Evolutionary conservation across 2,329 filamentous ascomycete genomes (phyloP).

Genomic region (Exophiala sideris): DNA sequence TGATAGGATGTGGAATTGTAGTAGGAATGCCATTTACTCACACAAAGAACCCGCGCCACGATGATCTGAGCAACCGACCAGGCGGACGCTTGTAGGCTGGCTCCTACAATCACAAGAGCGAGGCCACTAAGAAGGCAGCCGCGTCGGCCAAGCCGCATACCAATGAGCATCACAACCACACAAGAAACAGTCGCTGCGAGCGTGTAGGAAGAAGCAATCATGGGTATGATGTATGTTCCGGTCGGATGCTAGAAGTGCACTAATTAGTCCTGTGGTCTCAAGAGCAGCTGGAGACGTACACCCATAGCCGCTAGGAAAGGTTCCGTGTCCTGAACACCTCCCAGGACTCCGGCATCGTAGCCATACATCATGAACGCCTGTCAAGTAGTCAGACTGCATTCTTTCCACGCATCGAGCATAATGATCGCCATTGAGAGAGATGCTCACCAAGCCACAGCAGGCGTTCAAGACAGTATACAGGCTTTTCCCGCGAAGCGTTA

Average conservation of each 20-base stretch:
- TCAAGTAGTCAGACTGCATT: too few species aligned
- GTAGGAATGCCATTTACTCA: too few species aligned
- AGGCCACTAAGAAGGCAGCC: slow-evolving; percentile 31
- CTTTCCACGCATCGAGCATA: too few species aligned
- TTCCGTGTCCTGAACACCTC: slow-evolving; percentile 32
- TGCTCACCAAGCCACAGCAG: too few species aligned
- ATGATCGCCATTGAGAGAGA: too few species aligned
- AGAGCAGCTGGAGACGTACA: too few species aligned
- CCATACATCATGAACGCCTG: slow-evolving; percentile 35
- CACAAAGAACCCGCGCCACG: too few species aligned
- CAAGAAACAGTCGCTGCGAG: slow-evolving; percentile 29
- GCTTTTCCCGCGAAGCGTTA: too few species aligned
- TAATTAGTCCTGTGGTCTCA: too few species aligned
- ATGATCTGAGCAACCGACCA: slow-evolving; percentile 33
- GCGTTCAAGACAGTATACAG: too few species aligned
- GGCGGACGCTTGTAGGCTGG: slow-evolving; percentile 30
- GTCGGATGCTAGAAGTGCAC: too few species aligned
- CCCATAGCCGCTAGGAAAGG: slow-evolving; percentile 35
- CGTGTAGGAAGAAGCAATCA: slow-evolving; percentile 32
- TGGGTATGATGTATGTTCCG: slow-evolving; percentile 26
- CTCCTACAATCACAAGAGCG: slow-evolving; percentile 32
- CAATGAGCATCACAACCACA: slow-evolving; percentile 28
- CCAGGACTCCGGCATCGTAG: slow-evolving; percentile 37
- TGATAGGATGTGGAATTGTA: too few species aligned
- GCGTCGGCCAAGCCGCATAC: slow-evolving; percentile 29